Evolutionary conservation across 805 yeast species (phyloP).

Genomic region (Pichia insulana): DNA sequence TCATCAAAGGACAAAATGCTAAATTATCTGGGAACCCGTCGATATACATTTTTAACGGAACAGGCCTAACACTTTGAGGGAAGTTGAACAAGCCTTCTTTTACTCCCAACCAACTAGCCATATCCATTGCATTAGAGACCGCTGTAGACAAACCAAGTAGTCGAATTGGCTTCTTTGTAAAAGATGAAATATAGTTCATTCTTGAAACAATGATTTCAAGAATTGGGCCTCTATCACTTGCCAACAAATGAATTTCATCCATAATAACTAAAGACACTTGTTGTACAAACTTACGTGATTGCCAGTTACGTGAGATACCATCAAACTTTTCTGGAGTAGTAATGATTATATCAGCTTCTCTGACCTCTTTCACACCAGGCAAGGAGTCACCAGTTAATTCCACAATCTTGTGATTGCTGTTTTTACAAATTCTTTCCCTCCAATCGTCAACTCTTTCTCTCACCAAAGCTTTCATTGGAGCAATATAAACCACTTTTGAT

Average conservation of each 20-base stretch:
- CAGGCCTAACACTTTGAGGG: constrained; percentile 77
- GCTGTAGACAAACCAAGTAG: constrained; percentile 78
- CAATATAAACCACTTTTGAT: constrained; percentile 74
- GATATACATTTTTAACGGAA: constrained; percentile 77
- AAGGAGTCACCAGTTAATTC: constrained; percentile 79
- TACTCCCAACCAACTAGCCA: constrained; percentile 81
- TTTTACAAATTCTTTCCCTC: constrained; percentile 43
- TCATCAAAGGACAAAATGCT: constrained; percentile 80
- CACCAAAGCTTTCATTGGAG: constrained; percentile 85
- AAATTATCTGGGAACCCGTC: constrained; percentile 79
- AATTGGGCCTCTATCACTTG: constrained; percentile 82
- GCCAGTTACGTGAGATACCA: constrained; percentile 84
- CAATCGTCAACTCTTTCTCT: constrained; percentile 80
- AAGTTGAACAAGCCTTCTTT: constrained; percentile 69
- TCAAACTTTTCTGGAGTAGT: constrained; percentile 86
- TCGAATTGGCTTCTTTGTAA: constrained; percentile 52
- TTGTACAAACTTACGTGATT: constrained; percentile 66
- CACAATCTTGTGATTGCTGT: constrained; percentile 46
- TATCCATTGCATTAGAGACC: constrained; percentile 75
- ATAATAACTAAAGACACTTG: constrained; percentile 66
- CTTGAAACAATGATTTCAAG: constrained; percentile 85
- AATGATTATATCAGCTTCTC: constrained; percentile 64
- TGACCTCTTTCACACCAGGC: constrained; percentile 59
- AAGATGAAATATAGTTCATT: constrained; percentile 62
- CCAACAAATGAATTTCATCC: constrained; percentile 81